Conservation (phyloP, 2,329 filamentous ascomycete genomes). For the Aaosphaeria arxii region DNA sequence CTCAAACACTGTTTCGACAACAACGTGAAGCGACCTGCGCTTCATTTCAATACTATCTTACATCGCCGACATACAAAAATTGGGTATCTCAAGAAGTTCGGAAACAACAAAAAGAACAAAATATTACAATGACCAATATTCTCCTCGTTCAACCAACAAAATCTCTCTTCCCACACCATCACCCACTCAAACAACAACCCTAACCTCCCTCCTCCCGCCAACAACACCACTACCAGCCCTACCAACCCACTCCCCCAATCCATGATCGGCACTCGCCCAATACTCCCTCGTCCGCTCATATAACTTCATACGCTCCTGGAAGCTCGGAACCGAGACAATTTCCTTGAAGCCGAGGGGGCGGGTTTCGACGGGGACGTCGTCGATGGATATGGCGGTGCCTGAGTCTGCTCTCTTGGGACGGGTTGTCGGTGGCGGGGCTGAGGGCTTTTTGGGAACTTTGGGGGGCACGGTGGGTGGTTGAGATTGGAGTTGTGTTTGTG, state of each 20-base stretch:
- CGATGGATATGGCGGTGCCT: slow-evolving; percentile 28
- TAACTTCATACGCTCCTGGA: slow-evolving; percentile 25
- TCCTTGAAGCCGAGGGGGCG: slow-evolving; percentile 30
- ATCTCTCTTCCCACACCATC: not conserved
- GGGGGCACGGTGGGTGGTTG: not conserved
- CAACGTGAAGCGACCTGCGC: too few relatives aligned
- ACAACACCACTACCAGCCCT: slow-evolving; percentile 4
- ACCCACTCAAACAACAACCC: not conserved
- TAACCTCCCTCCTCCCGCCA: not conserved
- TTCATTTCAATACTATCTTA: too few relatives aligned
- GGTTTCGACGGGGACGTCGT: slow-evolving; percentile 12
- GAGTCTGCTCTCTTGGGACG: slow-evolving; percentile 27
- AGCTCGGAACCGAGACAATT: slow-evolving; percentile 21
- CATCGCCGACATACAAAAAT: too few relatives aligned
- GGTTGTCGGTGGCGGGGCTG: slow-evolving; percentile 1
- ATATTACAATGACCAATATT: too few relatives aligned
- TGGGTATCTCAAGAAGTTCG: too few relatives aligned
- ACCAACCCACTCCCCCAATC: slow-evolving; percentile 26
- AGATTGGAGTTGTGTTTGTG: not conserved
- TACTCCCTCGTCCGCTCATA: slow-evolving; percentile 33
- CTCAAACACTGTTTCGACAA: too few relatives aligned
- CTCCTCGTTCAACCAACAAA: too few relatives aligned
- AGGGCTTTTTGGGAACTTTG: not conserved
- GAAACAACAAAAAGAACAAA: too few relatives aligned
- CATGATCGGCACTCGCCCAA: slow-evolving; percentile 35